phyloP scores from a whole-genome alignment of 2,329 filamentous ascomycete genomes.

The Fusarium irregulare region DNA sequence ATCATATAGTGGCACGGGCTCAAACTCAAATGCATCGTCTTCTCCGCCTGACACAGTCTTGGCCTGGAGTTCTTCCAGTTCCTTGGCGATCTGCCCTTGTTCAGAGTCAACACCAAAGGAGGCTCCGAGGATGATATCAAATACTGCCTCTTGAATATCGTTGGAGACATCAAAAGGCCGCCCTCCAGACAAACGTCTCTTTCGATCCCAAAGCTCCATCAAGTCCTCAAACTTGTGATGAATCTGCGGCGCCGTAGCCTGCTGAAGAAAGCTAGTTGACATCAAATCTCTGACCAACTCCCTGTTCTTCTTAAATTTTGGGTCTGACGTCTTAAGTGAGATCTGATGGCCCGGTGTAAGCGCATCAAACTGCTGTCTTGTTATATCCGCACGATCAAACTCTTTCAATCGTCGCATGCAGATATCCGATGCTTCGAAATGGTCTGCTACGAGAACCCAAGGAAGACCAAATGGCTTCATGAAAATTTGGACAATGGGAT shows the following conservation, averaged over 20 bases:
- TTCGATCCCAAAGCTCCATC: constrained; percentile 49
- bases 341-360: constrained; percentile 17
- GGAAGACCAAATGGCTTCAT: constrained; percentile 25
- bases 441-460: constrained; percentile 30
- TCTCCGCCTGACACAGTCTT: not conserved
- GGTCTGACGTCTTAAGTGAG: constrained; percentile 7
- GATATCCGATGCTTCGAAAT: constrained; percentile 34
- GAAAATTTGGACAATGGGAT: constrained; percentile 28
- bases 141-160: constrained; percentile 47
- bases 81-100: not conserved
- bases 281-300: constrained; percentile 37
- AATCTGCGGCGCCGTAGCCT: constrained; percentile 48
- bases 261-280: constrained; percentile 26
- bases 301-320: constrained; percentile 37
- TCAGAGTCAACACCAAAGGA: constrained; percentile 44
- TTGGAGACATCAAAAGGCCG: constrained; percentile 46
- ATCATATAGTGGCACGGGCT: constrained; percentile 2
- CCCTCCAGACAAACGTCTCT: constrained; percentile 39
- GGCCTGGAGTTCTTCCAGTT: constrained; percentile 18
- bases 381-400: constrained; percentile 21
- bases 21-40: constrained; percentile 30
- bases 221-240: constrained; percentile 47
- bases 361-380: constrained; percentile 2
- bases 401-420: constrained; percentile 31
- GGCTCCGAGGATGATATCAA: constrained; percentile 49